Percentiles rank a stretch among this genome's conserved stretches.
phyloP scores from a whole-genome alignment of 257 asterid genomes.

The Nyctanthes arbortristis region DNA sequence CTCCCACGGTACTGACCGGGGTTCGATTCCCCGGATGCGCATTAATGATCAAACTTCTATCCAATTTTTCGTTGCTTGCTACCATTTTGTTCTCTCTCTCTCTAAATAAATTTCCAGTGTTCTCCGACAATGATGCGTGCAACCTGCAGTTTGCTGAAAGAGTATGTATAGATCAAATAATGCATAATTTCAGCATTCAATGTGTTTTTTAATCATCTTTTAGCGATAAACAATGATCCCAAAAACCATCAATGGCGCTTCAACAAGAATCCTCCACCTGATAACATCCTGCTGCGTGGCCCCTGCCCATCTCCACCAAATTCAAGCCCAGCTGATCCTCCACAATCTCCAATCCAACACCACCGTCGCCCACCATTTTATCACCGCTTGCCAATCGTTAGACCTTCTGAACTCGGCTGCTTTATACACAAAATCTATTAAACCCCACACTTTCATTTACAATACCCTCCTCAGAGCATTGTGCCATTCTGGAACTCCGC shows the following conservation, averaged over 20 bases:
- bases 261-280: conserved; percentile 33
- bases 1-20: conserved; percentile 99
- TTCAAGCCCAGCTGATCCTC: conserved; percentile 56
- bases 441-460: conserved; percentile 61
- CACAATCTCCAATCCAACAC: conserved; percentile 51
- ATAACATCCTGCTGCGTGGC: conserved; percentile 27
- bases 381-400: conserved; percentile 48
- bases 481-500: conserved; percentile 49
- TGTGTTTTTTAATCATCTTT: neutral
- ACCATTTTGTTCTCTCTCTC: too few relatives aligned
- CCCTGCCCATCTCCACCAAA: conserved; percentile 46
- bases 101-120: too few relatives aligned
- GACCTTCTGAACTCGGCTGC: conserved; percentile 51
- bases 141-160: too few relatives aligned
- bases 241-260: conserved; percentile 8
- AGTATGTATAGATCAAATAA: too few relatives aligned
- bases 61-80: too few relatives aligned
- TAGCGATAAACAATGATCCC: conserved; percentile 16
- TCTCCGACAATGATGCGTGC: neutral
- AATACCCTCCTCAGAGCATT: conserved; percentile 64
- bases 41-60: too few relatives aligned
- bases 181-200: neutral
- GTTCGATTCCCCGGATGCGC: conserved; percentile 99
- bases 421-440: conserved; percentile 42
- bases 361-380: conserved; percentile 48